Percentiles rank a stretch among this genome's conserved stretches.
These are phyloP conservation scores for Uncinocarpus reesii DNA, from an alignment of 2,329 filamentous ascomycete genomes.

Conservation along the genomic window DNA sequence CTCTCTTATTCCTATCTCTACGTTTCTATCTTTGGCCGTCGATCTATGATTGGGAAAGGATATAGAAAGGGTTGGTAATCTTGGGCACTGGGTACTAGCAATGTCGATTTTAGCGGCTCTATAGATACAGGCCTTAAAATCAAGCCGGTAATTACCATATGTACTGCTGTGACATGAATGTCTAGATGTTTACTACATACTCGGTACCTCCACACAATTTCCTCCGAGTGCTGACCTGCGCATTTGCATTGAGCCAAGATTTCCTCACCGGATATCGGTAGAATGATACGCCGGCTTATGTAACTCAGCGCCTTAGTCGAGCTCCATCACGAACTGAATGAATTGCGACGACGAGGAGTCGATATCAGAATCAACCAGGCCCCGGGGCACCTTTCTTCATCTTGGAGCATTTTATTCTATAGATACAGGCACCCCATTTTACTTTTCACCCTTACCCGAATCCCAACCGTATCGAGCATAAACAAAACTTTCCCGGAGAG, in stretches of 20 bases:
- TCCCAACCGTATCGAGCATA: neutral
- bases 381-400: neutral
- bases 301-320: neutral
- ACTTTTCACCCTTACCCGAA: neutral
- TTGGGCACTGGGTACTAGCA: neutral
- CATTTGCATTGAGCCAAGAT: neutral
- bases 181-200: no score
- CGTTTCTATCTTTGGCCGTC: neutral
- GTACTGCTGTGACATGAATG: no score
- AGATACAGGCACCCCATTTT: neutral
- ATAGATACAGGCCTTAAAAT: neutral
- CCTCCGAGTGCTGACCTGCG: neutral
- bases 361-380: neutral
- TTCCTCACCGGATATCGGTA: neutral
- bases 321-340: neutral
- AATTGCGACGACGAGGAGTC: neutral
- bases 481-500: neutral
- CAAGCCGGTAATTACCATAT: no score
- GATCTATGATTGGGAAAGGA: neutral
- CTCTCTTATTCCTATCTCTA: neutral
- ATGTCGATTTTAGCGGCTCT: slow-evolving; percentile 1
- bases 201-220: neutral
- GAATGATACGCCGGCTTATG: neutral
- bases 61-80: neutral
- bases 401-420: neutral